Percentiles rank a stretch among this genome's conserved stretches.
Conservation (phyloP, 768 basidiomycete genomes). For the Leccinellum rugosiceps region DNA sequence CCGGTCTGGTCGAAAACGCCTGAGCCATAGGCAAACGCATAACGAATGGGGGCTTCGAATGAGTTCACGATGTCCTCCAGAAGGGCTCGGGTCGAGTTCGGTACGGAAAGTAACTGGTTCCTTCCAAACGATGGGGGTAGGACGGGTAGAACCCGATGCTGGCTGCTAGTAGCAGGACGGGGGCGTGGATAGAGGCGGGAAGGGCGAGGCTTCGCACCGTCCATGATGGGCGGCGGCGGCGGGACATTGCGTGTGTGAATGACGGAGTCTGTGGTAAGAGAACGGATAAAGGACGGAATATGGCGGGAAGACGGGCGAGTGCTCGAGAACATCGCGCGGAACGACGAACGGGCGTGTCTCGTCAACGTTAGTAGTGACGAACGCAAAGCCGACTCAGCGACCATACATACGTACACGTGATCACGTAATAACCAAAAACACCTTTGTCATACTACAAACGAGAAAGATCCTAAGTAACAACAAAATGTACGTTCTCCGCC, state of each 20-base stretch:
- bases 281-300: constrained; percentile 18
- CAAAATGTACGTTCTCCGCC: constrained; percentile 5
- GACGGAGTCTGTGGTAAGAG: constrained; percentile 27
- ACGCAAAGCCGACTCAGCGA: background rate
- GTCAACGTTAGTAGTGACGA: constrained; percentile 1
- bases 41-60: constrained; percentile 90
- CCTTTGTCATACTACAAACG: background rate
- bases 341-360: constrained; percentile 12
- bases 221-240: constrained; percentile 28
- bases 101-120: constrained; percentile 78
- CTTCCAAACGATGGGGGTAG: constrained; percentile 74
- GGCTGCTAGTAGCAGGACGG: constrained; percentile 29
- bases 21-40: constrained; percentile 96
- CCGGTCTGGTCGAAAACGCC: constrained; percentile 95
- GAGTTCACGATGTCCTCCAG: constrained; percentile 75
- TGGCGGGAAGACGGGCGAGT: constrained; percentile 12
- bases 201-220: constrained; percentile 28
- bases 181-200: constrained; percentile 44
- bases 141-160: constrained; percentile 40
- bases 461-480: background rate
- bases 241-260: constrained; percentile 26
- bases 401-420: constrained; percentile 11
- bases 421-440: background rate
- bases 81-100: constrained; percentile 74
- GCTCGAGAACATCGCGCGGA: constrained; percentile 24